Percentiles rank a stretch among this genome's conserved stretches.
Evolutionary conservation across 371 early-diverging fungal genomes (phyloP).

Genomic region (Choanephora cucurbitarum): DNA sequence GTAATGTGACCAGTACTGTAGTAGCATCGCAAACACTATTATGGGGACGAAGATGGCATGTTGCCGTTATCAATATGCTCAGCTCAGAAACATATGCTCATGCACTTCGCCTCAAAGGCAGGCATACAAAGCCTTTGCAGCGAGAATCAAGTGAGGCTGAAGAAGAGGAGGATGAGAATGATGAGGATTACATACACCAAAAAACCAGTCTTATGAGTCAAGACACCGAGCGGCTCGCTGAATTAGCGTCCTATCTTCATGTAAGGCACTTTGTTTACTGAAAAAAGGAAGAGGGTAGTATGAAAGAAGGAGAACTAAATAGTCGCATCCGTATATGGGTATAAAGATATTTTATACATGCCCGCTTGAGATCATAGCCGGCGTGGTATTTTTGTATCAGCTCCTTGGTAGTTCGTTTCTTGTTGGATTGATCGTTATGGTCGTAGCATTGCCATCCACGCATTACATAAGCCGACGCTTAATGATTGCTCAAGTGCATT

Average conservation of each 20-base stretch:
- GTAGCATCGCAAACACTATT: conserved; percentile 61
- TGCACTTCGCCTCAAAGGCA: conserved; percentile 37
- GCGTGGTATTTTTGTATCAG: conserved; percentile 62
- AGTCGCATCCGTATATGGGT: conserved; percentile 3
- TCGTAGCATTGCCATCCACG: conserved; percentile 63
- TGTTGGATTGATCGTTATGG: conserved; percentile 65
- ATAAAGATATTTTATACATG: conserved; percentile 60
- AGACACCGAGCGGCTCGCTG: conserved; percentile 75
- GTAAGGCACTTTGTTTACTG: conserved; percentile 20
- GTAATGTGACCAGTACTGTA: conserved; percentile 54
- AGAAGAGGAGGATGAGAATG: conserved; percentile 14
- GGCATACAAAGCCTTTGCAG: background rate
- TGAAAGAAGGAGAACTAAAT: background rate
- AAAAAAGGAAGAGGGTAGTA: background rate
- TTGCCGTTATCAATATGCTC: conserved; percentile 56
- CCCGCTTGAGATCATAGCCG: conserved; percentile 64
- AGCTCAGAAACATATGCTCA: conserved; percentile 62
- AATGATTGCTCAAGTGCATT: conserved; percentile 50
- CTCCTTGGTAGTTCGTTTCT: conserved; percentile 70
- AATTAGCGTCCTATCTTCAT: conserved; percentile 56
- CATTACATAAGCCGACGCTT: conserved; percentile 54
- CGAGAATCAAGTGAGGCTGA: background rate
- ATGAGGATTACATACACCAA: conserved; percentile 54
- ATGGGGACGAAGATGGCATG: conserved; percentile 63
- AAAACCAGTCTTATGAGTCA: conserved; percentile 78